phyloP scores from a whole-genome alignment of 78 protist genomes.

The Dictyostelium intermedium region DNA sequence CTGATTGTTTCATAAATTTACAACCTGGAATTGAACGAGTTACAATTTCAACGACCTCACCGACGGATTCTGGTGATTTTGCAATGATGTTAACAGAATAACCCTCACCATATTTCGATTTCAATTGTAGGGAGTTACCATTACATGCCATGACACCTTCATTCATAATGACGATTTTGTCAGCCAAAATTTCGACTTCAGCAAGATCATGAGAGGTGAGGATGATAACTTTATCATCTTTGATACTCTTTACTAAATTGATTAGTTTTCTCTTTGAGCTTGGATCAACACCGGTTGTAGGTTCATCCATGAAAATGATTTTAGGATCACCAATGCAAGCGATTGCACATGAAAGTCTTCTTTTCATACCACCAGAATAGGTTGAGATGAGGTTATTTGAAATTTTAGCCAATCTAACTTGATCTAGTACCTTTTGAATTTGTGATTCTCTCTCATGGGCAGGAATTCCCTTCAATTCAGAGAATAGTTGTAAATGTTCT shows the following conservation, averaged over 20 bases:
- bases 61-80: background rate
- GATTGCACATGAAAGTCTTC: constrained; percentile 78
- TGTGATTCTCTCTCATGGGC: background rate
- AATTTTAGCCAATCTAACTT: constrained; percentile 19
- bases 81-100: constrained; percentile 78
- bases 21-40: constrained; percentile 3
- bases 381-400: constrained; percentile 16
- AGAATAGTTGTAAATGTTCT: constrained; percentile 73
- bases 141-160: constrained; percentile 83
- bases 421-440: constrained; percentile 1
- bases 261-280: constrained; percentile 73
- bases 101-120: constrained; percentile 92
- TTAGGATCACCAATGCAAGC: constrained; percentile 86
- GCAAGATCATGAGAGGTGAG: constrained; percentile 88
- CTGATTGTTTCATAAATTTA: constrained; percentile 37
- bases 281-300: constrained; percentile 88
- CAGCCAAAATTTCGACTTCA: constrained; percentile 92
- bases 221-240: constrained; percentile 68
- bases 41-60: background rate
- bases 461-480: constrained; percentile 76
- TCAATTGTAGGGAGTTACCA: constrained; percentile 91
- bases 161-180: constrained; percentile 94
- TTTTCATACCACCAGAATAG: constrained; percentile 78
- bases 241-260: constrained; percentile 49
- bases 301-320: constrained; percentile 89